Percentiles rank a stretch among this genome's conserved stretches.
These are phyloP conservation scores for Naganishia antarctica DNA, from an alignment of 768 basidiomycete species.

Conservation along the genomic window DNA sequence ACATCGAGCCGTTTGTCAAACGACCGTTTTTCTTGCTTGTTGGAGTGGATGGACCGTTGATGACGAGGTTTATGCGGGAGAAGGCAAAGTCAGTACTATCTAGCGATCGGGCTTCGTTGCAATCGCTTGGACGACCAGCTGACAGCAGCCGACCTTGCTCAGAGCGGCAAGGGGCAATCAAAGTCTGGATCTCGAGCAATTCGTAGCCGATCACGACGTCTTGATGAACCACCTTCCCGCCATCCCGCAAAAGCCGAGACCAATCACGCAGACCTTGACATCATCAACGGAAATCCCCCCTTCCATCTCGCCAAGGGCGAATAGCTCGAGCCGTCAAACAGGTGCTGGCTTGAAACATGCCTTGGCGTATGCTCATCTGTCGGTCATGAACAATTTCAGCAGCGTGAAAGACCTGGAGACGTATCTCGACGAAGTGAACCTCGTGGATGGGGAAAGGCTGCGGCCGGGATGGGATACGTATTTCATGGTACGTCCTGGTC, in stretches of 20 bases:
- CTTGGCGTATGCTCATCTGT: slow-evolving; percentile 39
- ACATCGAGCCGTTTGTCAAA: slow-evolving; percentile 67
- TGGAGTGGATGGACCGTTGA: slow-evolving; percentile 73
- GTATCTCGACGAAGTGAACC: slow-evolving; percentile 65
- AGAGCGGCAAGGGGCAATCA: slow-evolving; percentile 6
- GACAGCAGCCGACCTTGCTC: background rate
- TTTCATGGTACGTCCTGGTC: slow-evolving; percentile 73
- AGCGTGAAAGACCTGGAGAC: slow-evolving; percentile 52
- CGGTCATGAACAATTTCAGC: slow-evolving; percentile 45
- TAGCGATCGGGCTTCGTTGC: no score
- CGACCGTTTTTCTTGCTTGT: slow-evolving; percentile 87
- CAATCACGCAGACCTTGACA: slow-evolving; percentile 25
- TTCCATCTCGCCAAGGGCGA: background rate
- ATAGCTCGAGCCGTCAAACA: background rate
- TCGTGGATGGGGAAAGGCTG: slow-evolving; percentile 68
- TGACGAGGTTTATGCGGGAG: slow-evolving; percentile 63
- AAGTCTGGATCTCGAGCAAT: slow-evolving; percentile 58
- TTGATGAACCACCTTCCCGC: slow-evolving; percentile 38
- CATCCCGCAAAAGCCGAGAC: background rate
- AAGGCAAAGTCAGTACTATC: slow-evolving; percentile 51
- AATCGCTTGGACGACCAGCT: background rate
- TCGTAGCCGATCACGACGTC: slow-evolving; percentile 68
- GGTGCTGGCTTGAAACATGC: slow-evolving; percentile 4
- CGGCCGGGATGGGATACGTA: slow-evolving; percentile 92
- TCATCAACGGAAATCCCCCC: slow-evolving; percentile 8